Conservation (phyloP, 148 eudicot species). For the Oxyria digyna region DNA sequence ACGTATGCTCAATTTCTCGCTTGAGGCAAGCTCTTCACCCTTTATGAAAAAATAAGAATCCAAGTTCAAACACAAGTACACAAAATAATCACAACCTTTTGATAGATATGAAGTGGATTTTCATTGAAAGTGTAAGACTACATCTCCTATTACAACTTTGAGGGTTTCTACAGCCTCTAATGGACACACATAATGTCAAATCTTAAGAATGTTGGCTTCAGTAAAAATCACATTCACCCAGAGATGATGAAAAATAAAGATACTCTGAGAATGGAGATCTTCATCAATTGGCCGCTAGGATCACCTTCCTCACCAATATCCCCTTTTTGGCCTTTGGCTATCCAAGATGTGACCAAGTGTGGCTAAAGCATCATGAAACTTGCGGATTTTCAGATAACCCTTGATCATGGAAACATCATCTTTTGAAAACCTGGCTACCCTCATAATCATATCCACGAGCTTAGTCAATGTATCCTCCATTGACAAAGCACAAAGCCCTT, state of each 20-base stretch:
- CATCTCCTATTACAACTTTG: not conserved
- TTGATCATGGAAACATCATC: constrained; percentile 63
- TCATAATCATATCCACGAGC: constrained; percentile 62
- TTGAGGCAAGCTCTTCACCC: not conserved
- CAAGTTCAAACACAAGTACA: not conserved
- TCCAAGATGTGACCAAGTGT: constrained; percentile 48
- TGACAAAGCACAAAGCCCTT: constrained; percentile 64
- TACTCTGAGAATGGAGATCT: not conserved
- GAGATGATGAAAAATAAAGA: not conserved
- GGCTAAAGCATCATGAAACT: constrained; percentile 75
- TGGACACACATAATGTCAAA: not conserved
- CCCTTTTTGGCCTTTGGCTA: constrained; percentile 18
- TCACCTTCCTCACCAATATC: constrained; percentile 1
- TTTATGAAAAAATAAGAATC: not conserved
- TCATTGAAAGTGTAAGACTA: not conserved
- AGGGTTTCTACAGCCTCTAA: not conserved
- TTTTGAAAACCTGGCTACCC: constrained; percentile 38
- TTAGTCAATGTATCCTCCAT: constrained; percentile 71
- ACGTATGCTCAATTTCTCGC: not conserved
- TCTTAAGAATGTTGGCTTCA: not conserved
- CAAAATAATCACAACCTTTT: not conserved
- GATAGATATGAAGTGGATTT: not conserved
- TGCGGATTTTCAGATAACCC: constrained; percentile 76
- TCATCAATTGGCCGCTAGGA: not conserved
- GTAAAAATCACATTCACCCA: not conserved